These are phyloP conservation scores for Auxenochlorella protothecoides DNA, from an alignment of 139 green algal genomes.

Conservation along the genomic window DNA sequence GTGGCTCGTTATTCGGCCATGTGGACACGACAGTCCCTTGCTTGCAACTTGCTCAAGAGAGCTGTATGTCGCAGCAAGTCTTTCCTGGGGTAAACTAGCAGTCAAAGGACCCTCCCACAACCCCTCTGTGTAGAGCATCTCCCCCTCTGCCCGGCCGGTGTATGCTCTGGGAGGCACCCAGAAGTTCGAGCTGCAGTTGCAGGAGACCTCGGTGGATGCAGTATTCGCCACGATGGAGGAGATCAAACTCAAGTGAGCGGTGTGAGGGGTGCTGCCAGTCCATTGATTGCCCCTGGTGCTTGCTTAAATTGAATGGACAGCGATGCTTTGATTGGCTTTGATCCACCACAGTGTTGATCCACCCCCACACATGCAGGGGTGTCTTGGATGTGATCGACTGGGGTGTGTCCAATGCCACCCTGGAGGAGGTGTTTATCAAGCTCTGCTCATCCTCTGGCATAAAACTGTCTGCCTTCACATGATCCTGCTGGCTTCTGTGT, in stretches of 20 bases:
- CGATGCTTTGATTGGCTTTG: no score
- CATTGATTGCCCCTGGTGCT: no score
- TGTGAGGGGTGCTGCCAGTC: no score
- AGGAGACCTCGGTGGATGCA: slow-evolving; percentile 31
- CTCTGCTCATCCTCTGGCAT: not conserved
- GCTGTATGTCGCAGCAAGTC: no score
- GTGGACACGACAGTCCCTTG: no score
- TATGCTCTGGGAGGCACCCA: slow-evolving; percentile 56
- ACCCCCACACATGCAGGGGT: not conserved
- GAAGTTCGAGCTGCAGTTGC: slow-evolving; percentile 40
- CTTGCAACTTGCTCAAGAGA: no score
- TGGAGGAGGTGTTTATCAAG: slow-evolving; percentile 81
- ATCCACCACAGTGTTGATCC: no score
- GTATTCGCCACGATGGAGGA: slow-evolving; percentile 57
- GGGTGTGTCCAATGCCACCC: slow-evolving; percentile 77
- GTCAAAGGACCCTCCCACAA: no score
- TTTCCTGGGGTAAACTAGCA: no score
- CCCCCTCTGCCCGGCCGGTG: slow-evolving; percentile 40
- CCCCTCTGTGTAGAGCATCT: slow-evolving; percentile 18
- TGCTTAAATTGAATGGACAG: no score
- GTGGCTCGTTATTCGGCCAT: no score
- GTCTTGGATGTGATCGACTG: slow-evolving; percentile 63
- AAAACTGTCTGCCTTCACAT: not conserved
- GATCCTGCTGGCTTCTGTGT: no score
- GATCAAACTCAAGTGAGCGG: slow-evolving; percentile 19